Base-by-base conservation (phyloP, 2,329 filamentous ascomycete genomes). In the Colletotrichum lini region DNA sequence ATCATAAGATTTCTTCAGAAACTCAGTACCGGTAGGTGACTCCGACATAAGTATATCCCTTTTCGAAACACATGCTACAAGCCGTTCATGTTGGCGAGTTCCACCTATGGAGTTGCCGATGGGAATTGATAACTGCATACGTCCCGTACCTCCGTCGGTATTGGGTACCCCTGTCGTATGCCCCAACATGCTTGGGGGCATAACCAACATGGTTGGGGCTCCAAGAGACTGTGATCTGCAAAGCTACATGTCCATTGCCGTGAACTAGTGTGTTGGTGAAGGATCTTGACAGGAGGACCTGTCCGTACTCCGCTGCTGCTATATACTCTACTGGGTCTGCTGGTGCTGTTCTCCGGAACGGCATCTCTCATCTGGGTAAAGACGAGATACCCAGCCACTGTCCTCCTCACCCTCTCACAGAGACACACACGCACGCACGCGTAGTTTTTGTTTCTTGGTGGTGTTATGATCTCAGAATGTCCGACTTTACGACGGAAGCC, bases 401-500 rank as follows among this genome's bases (percentile, higher is more conserved):
- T 58, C 38, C 40, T n/a, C n/a, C 45, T 44, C 30, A 8, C 30
- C 4, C 30, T 30, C 30, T 8, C 30, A 3, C 16, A 23, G n/a
- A 23, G 35, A 3, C 26, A 49, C 23, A 15, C 30, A 7, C 18
- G 40, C 30, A 12, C 30, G 30, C 30, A 30, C 26, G 26, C 26
- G 26, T 4, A 26, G 26, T 26, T 26, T 26, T 26, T 3, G 26
- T 26, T 26, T 26, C 18, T 26, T 35, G 40, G 15, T 47, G 8
- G 21, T 64, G 59, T 56, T 59, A 61, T 58, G 58, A 60, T 12
- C 30, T 18, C 70, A 47, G 52, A 6, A 73, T 73, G 71, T 59
- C 61, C n/a, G 65, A 73, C n/a, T 79, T 80, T 64, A 75, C 77
- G 21, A 76, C 77, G 38, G 80, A 82, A 67, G 76, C 77, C 2